A percentile compares a stretch with the other conserved stretches of the same genome.
Evolutionary conservation across 2,329 filamentous ascomycete species (phyloP).

Genomic region (Colletotrichum lindemuthianum): DNA sequence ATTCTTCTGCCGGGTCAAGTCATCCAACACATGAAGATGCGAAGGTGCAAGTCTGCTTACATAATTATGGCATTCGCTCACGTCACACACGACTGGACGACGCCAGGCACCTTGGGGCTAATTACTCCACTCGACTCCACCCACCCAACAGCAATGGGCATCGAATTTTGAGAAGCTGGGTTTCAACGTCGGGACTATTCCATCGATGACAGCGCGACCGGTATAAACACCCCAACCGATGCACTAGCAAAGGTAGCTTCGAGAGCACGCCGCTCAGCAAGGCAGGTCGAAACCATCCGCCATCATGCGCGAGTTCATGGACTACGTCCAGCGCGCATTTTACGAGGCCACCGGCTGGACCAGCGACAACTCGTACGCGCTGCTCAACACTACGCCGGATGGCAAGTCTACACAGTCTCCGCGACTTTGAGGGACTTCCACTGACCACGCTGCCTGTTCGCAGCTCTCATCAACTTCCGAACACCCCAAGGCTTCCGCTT

Average conservation of each 20-base stretch:
- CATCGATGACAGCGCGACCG: not conserved
- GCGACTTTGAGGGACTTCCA: fast-evolving
- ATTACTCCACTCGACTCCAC: not conserved
- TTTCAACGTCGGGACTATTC: not conserved
- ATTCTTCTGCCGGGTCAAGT: too few relatives aligned
- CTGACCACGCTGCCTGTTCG: not conserved
- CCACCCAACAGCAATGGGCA: not conserved
- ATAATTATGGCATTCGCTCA: too few relatives aligned
- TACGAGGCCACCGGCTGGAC: slow-evolving; percentile 89
- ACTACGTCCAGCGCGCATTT: slow-evolving; percentile 93
- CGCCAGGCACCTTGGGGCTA: too few relatives aligned
- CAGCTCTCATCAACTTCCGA: slow-evolving; percentile 87
- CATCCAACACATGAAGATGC: too few relatives aligned
- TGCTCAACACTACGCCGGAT: slow-evolving; percentile 84
- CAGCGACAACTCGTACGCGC: slow-evolving; percentile 89
- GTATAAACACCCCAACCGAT: not conserved
- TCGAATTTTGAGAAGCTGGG: too few relatives aligned
- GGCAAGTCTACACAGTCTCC: slow-evolving; percentile 58
- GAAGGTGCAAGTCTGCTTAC: too few relatives aligned
- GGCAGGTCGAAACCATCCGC: slow-evolving; percentile 6
- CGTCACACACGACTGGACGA: too few relatives aligned
- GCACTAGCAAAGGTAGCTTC: slow-evolving; percentile 8
- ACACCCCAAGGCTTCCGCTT: slow-evolving; percentile 87
- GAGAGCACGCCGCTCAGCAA: slow-evolving; percentile 23
- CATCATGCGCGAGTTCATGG: slow-evolving; percentile 94